Evolutionary conservation across 2,329 filamentous ascomycete species (phyloP).

Genomic region (Alternaria conjuncta): DNA sequence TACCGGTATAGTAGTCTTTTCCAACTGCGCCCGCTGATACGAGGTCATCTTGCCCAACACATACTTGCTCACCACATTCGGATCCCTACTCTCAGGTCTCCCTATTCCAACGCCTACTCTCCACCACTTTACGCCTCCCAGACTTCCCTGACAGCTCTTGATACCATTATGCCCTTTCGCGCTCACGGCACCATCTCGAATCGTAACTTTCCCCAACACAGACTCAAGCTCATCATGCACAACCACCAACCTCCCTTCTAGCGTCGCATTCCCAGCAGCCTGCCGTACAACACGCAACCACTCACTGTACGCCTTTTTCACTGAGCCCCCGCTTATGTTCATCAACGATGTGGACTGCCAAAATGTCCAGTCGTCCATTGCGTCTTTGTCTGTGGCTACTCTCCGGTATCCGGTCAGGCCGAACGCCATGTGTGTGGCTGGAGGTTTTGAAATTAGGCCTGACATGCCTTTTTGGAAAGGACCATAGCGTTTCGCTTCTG

Average conservation of each 20-base stretch:
- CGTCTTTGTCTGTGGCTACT: constrained; percentile 6
- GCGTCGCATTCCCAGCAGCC: constrained; percentile 10
- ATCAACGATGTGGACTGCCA: constrained; percentile 79
- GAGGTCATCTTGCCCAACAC: constrained; percentile 73
- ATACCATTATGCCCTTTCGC: constrained; percentile 55
- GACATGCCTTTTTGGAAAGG: constrained; percentile 39
- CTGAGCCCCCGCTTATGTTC: constrained; percentile 80
- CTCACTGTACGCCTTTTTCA: constrained; percentile 70
- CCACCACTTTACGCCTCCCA: constrained; percentile 51
- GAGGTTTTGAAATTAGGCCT: constrained; percentile 37
- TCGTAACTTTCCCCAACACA: constrained; percentile 69
- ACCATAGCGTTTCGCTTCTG: constrained; percentile 32
- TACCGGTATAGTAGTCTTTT: constrained; percentile 56
- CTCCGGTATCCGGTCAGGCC: constrained; percentile 49
- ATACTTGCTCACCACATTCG: constrained; percentile 73
- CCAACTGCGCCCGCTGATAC: constrained; percentile 51
- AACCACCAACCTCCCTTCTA: constrained; percentile 67
- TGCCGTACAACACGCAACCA: constrained; percentile 39
- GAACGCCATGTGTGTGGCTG: constrained; percentile 44
- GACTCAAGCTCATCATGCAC: constrained; percentile 90
- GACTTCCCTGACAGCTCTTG: constrained; percentile 48
- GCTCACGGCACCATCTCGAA: constrained; percentile 64
- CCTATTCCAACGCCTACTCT: constrained; percentile 86
- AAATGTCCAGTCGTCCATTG: constrained; percentile 62
- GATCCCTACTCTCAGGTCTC: constrained; percentile 73